Conservation (phyloP, 768 basidiomycete species). For the Amanita thiersii region DNA sequence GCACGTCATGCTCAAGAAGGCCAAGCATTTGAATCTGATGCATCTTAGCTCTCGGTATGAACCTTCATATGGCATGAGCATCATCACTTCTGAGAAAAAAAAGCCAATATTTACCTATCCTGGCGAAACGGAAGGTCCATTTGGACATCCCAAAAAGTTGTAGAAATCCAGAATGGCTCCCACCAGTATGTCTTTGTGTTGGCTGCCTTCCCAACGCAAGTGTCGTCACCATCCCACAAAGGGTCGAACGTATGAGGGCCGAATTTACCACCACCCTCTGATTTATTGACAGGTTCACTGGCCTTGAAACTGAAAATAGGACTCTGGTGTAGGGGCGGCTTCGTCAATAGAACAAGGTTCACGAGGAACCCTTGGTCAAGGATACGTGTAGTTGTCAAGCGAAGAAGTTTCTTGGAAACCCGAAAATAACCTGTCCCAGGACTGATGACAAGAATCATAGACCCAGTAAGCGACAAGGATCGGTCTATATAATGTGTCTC, state of each 20-base stretch:
- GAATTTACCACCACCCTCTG: constrained; percentile 39
- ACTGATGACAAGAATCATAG: constrained; percentile 77
- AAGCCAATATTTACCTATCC: constrained; percentile 47
- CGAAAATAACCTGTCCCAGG: constrained; percentile 93
- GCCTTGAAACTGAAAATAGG: constrained; percentile 89
- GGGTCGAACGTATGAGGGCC: constrained; percentile 52
- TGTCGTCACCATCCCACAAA: constrained; percentile 66
- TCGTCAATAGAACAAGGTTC: constrained; percentile 82
- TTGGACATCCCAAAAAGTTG: constrained; percentile 82
- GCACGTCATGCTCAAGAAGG: constrained; percentile 83
- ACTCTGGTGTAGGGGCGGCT: constrained; percentile 87
- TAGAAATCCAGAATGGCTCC: constrained; percentile 83
- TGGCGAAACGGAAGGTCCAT: constrained; percentile 76
- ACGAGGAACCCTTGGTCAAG: constrained; percentile 89
- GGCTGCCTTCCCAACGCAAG: constrained; percentile 22
- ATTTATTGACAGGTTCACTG: constrained; percentile 40
- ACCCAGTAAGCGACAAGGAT: constrained; percentile 83
- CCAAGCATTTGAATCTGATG: constrained; percentile 95
- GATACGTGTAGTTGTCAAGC: constrained; percentile 89
- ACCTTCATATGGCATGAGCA: constrained; percentile 37
- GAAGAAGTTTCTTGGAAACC: constrained; percentile 83
- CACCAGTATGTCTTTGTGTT: constrained; percentile 69
- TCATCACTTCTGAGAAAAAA: constrained; percentile 1
- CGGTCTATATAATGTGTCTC: constrained; percentile 96
- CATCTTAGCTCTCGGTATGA: constrained; percentile 93